Evolutionary conservation across 768 basidiomycete genomes (phyloP).

Genomic region (Suillus alpinus): DNA sequence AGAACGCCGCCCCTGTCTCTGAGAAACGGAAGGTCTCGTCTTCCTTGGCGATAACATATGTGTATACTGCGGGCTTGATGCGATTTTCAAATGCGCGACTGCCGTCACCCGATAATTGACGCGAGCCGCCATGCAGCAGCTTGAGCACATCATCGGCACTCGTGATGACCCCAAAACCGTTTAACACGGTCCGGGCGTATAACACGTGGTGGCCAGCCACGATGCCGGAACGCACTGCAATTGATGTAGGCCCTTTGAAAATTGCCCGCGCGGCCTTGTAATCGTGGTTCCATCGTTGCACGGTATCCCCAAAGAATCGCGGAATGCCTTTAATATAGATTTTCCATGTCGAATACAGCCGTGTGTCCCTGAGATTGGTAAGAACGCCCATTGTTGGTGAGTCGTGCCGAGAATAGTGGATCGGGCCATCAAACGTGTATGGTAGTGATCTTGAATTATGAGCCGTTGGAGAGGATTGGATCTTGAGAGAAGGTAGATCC

Average conservation of each 20-base stretch:
- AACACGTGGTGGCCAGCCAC: conserved; percentile 72
- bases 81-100: conserved; percentile 34
- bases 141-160: conserved; percentile 43
- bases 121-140: conserved; percentile 50
- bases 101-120: conserved; percentile 12
- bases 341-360: conserved; percentile 81
- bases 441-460: conserved; percentile 39
- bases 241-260: conserved; percentile 56
- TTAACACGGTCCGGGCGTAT: conserved; percentile 63
- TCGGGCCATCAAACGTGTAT: conserved; percentile 72
- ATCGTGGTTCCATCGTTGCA: conserved; percentile 64
- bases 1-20: conserved; percentile 84
- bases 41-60: conserved; percentile 75
- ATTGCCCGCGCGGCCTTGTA: conserved; percentile 74
- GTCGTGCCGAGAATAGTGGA: conserved; percentile 67
- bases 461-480: conserved; percentile 51
- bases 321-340: conserved; percentile 59
- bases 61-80: conserved; percentile 81
- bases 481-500: conserved; percentile 34
- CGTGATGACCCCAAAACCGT: conserved; percentile 60
- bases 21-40: conserved; percentile 81
- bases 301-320: conserved; percentile 53
- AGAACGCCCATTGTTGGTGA: conserved; percentile 68
- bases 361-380: conserved; percentile 56
- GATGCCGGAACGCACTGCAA: conserved; percentile 66